phyloP scores from a whole-genome alignment of 306 rosid species.

The Prunus davidiana region DNA sequence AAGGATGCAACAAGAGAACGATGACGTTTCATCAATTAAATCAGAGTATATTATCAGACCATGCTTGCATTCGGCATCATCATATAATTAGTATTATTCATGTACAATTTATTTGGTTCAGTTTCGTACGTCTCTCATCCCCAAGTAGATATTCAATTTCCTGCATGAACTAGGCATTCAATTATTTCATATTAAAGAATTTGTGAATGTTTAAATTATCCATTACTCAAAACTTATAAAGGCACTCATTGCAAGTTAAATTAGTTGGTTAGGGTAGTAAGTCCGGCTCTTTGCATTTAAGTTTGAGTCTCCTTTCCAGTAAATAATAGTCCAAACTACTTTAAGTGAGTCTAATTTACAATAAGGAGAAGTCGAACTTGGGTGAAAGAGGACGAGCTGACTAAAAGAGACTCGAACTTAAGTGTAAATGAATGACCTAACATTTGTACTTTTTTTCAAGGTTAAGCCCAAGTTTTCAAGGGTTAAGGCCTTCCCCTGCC shows the following conservation, averaged over 20 bases:
- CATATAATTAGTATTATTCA: background rate
- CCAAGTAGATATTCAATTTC: background rate
- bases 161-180: background rate
- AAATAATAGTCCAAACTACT: too few species aligned
- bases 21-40: background rate
- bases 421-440: accelerated
- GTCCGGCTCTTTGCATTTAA: too few species aligned
- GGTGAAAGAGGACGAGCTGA: accelerated
- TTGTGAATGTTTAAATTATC: background rate
- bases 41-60: background rate
- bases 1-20: background rate
- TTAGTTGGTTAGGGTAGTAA: too few species aligned
- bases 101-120: background rate
- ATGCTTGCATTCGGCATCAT: background rate
- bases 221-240: too few species aligned
- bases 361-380: too few species aligned
- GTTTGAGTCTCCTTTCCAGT: too few species aligned
- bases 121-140: background rate
- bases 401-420: too few species aligned
- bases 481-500: too few species aligned
- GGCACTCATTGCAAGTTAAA: too few species aligned
- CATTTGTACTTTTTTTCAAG: too few species aligned
- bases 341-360: too few species aligned
- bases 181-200: background rate
- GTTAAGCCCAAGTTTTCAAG: too few species aligned